Conservation (phyloP, 352 stramenopile species). For the Phytophthora multivora region DNA sequence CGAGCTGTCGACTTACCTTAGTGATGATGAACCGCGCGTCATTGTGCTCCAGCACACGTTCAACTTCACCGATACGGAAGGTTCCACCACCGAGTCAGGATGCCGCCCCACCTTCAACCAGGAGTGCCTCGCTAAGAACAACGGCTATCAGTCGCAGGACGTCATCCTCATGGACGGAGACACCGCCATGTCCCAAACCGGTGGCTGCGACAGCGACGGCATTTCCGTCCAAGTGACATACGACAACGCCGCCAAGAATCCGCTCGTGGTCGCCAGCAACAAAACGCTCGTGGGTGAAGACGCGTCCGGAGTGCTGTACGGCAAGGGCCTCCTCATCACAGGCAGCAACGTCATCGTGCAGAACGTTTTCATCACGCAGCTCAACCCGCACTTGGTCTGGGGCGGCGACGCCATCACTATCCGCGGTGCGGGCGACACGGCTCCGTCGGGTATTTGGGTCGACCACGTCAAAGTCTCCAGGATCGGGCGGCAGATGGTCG, state of each 20-base stretch:
- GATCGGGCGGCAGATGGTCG: constrained; percentile 45
- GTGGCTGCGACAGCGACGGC: constrained; percentile 37
- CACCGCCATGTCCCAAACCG: constrained; percentile 39
- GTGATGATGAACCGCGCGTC: constrained; percentile 29
- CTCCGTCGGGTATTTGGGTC: constrained; percentile 17
- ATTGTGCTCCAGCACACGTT: constrained; percentile 47
- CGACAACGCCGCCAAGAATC: constrained; percentile 41
- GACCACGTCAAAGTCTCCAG: constrained; percentile 24
- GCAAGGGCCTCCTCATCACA: constrained; percentile 41
- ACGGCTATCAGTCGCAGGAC: constrained; percentile 44
- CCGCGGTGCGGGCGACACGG: constrained; percentile 8
- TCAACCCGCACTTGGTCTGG: constrained; percentile 24
- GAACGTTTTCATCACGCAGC: constrained; percentile 35
- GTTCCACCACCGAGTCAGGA: constrained; percentile 43
- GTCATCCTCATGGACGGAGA: constrained; percentile 40
- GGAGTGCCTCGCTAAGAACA: constrained; percentile 37
- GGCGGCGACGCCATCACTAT: constrained; percentile 21
- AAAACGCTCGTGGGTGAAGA: constrained; percentile 53
- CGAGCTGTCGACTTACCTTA: constrained; percentile 36
- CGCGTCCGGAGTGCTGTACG: constrained; percentile 37
- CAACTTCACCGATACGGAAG: constrained; percentile 43
- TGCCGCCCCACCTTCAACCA: constrained; percentile 34
- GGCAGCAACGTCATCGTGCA: constrained; percentile 59
- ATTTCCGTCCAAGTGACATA: constrained; percentile 37
- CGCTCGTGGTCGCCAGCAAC: constrained; percentile 34